Percentiles rank a stretch among this genome's conserved stretches.
Evolutionary conservation across 305 asterid species (phyloP).

Genomic region (Fraxinus albicans): DNA sequence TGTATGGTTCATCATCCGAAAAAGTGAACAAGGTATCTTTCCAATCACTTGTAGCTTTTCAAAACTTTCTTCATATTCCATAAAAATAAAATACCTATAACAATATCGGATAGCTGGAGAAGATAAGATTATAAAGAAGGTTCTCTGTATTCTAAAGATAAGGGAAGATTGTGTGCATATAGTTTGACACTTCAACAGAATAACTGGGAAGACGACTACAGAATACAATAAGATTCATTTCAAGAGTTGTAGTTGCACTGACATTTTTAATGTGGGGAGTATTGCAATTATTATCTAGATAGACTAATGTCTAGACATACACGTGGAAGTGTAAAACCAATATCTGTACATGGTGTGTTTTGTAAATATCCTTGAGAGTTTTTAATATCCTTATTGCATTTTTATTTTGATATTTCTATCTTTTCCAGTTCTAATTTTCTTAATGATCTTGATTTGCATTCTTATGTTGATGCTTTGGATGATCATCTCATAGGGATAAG

Average conservation of each 20-base stretch:
- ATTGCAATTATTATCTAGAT: too few species aligned
- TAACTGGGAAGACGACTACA: too few species aligned
- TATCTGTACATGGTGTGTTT: too few species aligned
- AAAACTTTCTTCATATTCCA: neutral
- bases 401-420: neutral
- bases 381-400: neutral
- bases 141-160: neutral
- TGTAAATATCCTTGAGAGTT: neutral
- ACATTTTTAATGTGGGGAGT: too few species aligned
- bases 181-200: too few species aligned
- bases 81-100: neutral
- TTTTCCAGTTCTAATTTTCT: neutral
- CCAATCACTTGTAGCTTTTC: neutral
- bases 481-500: slow-evolving; percentile 20
- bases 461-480: neutral
- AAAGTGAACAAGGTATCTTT: neutral
- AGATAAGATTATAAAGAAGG: neutral
- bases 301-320: too few species aligned
- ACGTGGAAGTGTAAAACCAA: too few species aligned
- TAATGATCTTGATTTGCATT: neutral
- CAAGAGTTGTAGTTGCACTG: too few species aligned
- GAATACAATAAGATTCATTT: too few species aligned
- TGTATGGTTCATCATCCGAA: slow-evolving; percentile 20
- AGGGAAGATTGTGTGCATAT: neutral
- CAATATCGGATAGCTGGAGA: neutral